Percentiles rank a stretch among this genome's conserved stretches.
Evolutionary conservation across 2,329 filamentous ascomycete genomes (phyloP).

Genomic region (Geoglossum cookeanum): DNA sequence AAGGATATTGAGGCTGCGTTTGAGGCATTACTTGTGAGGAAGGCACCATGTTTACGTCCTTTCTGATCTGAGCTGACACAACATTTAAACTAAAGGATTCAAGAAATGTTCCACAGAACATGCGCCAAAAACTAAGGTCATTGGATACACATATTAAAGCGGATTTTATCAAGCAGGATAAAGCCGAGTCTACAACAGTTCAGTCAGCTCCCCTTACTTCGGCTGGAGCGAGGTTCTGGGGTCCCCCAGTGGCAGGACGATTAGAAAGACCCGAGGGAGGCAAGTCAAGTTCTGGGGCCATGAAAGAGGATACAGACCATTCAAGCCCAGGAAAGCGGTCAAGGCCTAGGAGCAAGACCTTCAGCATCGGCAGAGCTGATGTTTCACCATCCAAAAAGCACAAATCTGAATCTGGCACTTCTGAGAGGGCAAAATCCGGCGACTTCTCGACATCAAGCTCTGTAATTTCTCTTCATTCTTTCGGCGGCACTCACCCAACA

Average conservation of each 20-base stretch:
- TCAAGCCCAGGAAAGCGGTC: constrained; percentile 28
- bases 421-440: constrained; percentile 52
- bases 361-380: constrained; percentile 56
- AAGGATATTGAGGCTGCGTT: constrained; percentile 32
- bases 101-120: constrained; percentile 82
- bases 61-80: constrained; percentile 36
- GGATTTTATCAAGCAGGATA: constrained; percentile 84
- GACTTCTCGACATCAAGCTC: constrained; percentile 47
- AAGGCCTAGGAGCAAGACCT: constrained; percentile 44
- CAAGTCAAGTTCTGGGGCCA: background rate
- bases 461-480: constrained; percentile 33
- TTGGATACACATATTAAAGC: constrained; percentile 81
- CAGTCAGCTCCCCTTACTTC: constrained; percentile 21
- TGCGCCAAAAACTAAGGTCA: constrained; percentile 85
- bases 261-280: constrained; percentile 19
- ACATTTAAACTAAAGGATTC: constrained; percentile 55
- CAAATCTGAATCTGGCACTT: constrained; percentile 44
- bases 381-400: constrained; percentile 55
- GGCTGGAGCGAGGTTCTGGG: constrained; percentile 27
- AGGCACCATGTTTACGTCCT: constrained; percentile 24
- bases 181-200: constrained; percentile 42
- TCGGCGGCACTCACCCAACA: constrained; percentile 20
- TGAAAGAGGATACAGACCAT: constrained; percentile 12
- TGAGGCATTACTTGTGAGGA: constrained; percentile 37
- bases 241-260: constrained; percentile 21